Conservation (phyloP, 345 rosid species). For the Eucalyptus caleyi region DNA sequence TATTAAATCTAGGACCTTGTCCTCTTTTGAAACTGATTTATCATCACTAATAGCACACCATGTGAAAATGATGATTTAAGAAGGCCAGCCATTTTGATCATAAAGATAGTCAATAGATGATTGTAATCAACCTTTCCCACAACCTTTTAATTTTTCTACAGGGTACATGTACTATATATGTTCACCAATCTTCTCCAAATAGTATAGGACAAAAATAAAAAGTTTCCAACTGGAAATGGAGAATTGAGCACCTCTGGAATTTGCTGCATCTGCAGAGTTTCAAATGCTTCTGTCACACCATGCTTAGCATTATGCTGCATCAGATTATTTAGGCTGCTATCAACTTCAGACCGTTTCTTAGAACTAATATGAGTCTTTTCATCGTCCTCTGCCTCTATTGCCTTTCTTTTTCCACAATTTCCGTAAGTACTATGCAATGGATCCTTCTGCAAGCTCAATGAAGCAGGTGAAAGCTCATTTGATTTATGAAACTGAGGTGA, state of each 20-base stretch:
- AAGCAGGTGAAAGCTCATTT: constrained; percentile 10
- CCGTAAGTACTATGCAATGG: neutral
- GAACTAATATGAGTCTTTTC: neutral
- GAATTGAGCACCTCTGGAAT: constrained; percentile 27
- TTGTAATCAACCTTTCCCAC: neutral
- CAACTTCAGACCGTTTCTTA: constrained; percentile 6
- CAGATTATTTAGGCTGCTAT: neutral
- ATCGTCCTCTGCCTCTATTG: neutral
- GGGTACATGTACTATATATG: neutral
- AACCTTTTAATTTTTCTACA: neutral
- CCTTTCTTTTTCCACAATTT: neutral
- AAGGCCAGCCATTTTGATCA: neutral
- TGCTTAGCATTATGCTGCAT: constrained; percentile 6
- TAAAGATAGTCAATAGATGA: neutral
- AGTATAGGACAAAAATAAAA: neutral
- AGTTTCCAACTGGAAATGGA: neutral
- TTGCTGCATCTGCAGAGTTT: constrained; percentile 24
- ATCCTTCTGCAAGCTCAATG: constrained; percentile 21
- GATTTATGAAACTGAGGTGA: constrained; percentile 26
- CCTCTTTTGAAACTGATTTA: neutral
- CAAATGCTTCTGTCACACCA: constrained; percentile 16
- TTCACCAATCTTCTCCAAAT: neutral
- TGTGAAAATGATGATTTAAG: neutral
- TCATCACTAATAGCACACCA: neutral
- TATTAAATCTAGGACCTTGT: neutral